Base-by-base conservation (phyloP, 169 alveolate genomes). In the Plasmodium adleri region DNA sequence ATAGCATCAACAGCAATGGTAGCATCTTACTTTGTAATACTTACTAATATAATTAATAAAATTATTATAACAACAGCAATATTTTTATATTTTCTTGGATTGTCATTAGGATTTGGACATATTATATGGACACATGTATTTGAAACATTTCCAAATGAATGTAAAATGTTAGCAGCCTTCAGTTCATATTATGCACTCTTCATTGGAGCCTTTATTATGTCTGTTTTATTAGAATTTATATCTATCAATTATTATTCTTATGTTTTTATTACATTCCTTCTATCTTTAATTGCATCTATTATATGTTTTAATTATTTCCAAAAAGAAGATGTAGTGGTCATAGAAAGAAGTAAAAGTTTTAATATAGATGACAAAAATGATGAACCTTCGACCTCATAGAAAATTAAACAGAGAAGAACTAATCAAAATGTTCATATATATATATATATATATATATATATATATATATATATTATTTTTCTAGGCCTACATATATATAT, bases 51-150 rank as follows among this genome's bases (percentile, higher is more conserved):
- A 13, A 0, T 68, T 13, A 72, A 67, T 45, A 26, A 83, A 22
- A n/a, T 83, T 24, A 43, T 83, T n/a, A 6, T 83, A 70, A 68
- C 78, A 1, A 15, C 15, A 39, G 6, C 74, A 6, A 68, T 68
- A 4, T 9, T 66, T 54, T 4, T 50, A 7, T 67, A 56, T 70
- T 56, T 70, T 17, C 15, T 24, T 43, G 91, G 91, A 15, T 68
- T 83, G 1, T 67, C 91, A n/a, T 6, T 83, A 13, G 91, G 91
- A n/a, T 83, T 83, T 50, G 91, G 91, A 20, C 85, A 67, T 70
- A 50, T 71, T 24, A 59, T 83, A 67, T 83, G 91, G 91, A 83
- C 86, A 2, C 85, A 49, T 39, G 54, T 71, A 2, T 83, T 59
- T 71, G 70, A 83, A 12, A 32, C 47, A 22, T 83, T 83, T 83